These are phyloP conservation scores for Phytophthora sansomeana DNA, from an alignment of 352 stramenopile species.

Conservation along the genomic window DNA sequence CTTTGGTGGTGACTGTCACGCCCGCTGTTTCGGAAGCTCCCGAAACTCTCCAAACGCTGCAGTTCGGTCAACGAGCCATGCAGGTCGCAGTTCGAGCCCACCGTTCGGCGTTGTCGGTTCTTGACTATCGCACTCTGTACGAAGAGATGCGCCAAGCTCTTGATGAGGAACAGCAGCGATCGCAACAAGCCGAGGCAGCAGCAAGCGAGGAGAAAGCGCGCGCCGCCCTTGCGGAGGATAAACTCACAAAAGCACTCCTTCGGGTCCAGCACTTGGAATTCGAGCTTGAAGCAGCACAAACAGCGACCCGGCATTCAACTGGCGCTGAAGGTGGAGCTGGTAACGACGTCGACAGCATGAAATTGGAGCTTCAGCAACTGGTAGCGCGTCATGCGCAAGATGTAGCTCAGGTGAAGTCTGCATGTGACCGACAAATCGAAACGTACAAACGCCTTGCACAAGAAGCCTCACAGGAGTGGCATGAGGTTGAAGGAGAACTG, in stretches of 20 bases:
- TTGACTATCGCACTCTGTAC: slow-evolving; percentile 77
- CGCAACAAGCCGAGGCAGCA: slow-evolving; percentile 24
- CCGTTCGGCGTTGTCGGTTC: slow-evolving; percentile 65
- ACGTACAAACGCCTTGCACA: slow-evolving; percentile 72
- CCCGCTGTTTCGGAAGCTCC: slow-evolving; percentile 50
- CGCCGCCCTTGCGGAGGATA: slow-evolving; percentile 40
- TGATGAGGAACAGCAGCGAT: slow-evolving; percentile 49
- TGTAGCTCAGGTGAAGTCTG: slow-evolving; percentile 48
- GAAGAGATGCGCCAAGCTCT: slow-evolving; percentile 63
- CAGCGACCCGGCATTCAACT: slow-evolving; percentile 15
- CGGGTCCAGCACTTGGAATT: slow-evolving; percentile 75
- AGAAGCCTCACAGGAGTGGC: slow-evolving; percentile 72
- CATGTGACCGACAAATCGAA: slow-evolving; percentile 66
- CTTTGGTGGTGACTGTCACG: slow-evolving; percentile 70
- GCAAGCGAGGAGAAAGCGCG: slow-evolving; percentile 32
- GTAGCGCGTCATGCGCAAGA: slow-evolving; percentile 56
- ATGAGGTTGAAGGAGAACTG: slow-evolving; percentile 72
- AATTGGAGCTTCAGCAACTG: slow-evolving; percentile 36
- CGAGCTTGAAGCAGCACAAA: slow-evolving; percentile 55
- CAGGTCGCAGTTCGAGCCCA: slow-evolving; percentile 68
- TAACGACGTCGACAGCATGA: slow-evolving; percentile 34
- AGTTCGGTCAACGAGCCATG: slow-evolving; percentile 83
- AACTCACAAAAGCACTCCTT: slow-evolving; percentile 63
- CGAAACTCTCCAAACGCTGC: slow-evolving; percentile 73
- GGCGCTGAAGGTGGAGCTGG: neutral